A percentile compares a stretch with the other conserved stretches of the same genome.
These are phyloP conservation scores for Pistacia integerrima DNA, from an alignment of 345 rosid genomes.

Conservation along the genomic window DNA sequence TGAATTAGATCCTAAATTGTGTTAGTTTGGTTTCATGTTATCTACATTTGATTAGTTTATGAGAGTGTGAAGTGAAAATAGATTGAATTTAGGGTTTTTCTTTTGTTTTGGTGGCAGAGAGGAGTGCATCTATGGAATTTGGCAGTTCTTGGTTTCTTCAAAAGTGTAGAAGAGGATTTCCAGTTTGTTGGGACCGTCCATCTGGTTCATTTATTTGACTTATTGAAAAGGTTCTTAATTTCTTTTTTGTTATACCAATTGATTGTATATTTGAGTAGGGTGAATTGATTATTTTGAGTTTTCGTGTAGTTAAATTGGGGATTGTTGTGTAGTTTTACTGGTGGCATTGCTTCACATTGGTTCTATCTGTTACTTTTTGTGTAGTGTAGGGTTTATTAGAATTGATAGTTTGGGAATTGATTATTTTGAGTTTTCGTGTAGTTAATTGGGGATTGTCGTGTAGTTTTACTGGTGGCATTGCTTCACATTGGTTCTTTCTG, in stretches of 20 bases:
- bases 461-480: constrained; percentile 4
- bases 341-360: not conserved
- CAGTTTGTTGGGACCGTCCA: constrained; percentile 26
- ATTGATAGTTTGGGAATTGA: not conserved
- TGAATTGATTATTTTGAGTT: constrained; percentile 16
- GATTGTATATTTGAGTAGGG: not conserved
- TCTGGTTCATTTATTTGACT: constrained; percentile 30
- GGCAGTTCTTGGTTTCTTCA: constrained; percentile 24
- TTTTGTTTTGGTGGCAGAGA: constrained; percentile 35
- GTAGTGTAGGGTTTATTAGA: not conserved
- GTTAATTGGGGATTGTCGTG: not conserved
- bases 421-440: constrained; percentile 5
- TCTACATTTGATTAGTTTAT: constrained; percentile 19
- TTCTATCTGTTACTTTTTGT: no score
- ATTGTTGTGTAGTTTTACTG: constrained; percentile 4
- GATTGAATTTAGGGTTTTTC: constrained; percentile 45
- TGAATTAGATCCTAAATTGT: constrained; percentile 26
- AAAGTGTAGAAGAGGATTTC: constrained; percentile 28
- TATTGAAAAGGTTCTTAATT: constrained; percentile 17
- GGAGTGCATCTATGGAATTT: constrained; percentile 41
- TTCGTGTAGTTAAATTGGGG: not conserved
- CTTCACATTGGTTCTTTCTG: not conserved
- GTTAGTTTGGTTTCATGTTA: constrained; percentile 17
- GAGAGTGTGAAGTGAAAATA: constrained; percentile 9
- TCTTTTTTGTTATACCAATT: not conserved